Base-by-base conservation (phyloP, 2,329 filamentous ascomycete species). In the Mollisia scopiformis region DNA sequence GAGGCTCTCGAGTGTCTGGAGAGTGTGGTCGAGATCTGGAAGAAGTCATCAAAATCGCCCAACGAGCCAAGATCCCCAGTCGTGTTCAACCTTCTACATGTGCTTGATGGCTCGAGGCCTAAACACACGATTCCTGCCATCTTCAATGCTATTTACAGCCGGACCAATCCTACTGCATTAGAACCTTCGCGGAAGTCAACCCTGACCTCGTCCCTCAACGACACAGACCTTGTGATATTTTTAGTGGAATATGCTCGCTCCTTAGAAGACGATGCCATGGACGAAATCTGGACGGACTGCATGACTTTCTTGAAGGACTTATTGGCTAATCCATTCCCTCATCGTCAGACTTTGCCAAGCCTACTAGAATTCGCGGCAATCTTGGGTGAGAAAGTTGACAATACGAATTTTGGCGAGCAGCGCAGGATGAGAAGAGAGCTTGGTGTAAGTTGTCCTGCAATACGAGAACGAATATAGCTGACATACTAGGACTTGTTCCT, bases 241-340 rank as follows among this genome's bases (percentile, higher is more conserved):
- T 77, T 98, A 47, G 91, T 97, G 7, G 91, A 95, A 64, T 99
- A 99, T 75, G 89, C 93, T 0, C 86, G 86, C 30, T 95, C 93
- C 0, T 81, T 98, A 13, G 95, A 99, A 71, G 95, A 99, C 70
- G 95, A 99, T 78, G 91, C 95, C 16, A 94, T 97, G 84, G 95
- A 99, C 70, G 95, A 99, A 76, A 97, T 99, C 52, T 99, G 95
- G 95, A 84, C 88, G 41, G 94, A 99, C 73, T 99, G 94, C 74
- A 92, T 93, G 70, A 86, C 89, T 0, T 99, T 99, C 75, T 76
- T 98, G 62, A 90, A 88, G 65, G 96, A 99, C 73, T 84, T 99
- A 28, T 82, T 99, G 28, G 88, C 89, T 25, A 99, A 99, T 71
- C 96, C 95, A 1, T 92, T 99, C 71, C 95, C 95, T 2, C 94